phyloP scores from a whole-genome alignment of 805 yeast genomes.

The Spathaspora hagerdaliae region DNA sequence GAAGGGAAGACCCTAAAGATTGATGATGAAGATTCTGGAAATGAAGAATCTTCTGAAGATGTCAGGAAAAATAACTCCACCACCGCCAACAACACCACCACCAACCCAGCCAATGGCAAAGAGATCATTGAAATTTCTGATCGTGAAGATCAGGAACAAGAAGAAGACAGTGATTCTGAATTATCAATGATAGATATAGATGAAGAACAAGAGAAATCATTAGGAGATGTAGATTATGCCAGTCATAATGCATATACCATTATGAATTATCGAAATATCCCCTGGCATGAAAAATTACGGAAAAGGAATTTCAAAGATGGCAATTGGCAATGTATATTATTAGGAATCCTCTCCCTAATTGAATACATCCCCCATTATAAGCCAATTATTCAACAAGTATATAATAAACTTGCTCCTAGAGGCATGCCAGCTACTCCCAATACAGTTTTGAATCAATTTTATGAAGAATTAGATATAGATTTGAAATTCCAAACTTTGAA shows the following conservation, averaged over 20 bases:
- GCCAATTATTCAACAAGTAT: slow-evolving; percentile 46
- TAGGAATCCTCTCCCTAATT: slow-evolving; percentile 66
- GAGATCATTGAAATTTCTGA: slow-evolving; percentile 12
- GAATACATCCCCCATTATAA: slow-evolving; percentile 55
- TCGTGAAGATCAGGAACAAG: slow-evolving; percentile 11
- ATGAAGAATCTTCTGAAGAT: slow-evolving; percentile 20
- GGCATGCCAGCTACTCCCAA: slow-evolving; percentile 45
- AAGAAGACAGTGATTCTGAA: slow-evolving; percentile 1
- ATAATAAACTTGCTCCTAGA: slow-evolving; percentile 55
- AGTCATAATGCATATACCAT: slow-evolving; percentile 42
- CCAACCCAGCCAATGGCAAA: not conserved
- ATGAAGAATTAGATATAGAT: slow-evolving; percentile 44
- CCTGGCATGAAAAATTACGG: slow-evolving; percentile 78
- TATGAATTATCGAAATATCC: slow-evolving; percentile 52
- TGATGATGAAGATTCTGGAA: slow-evolving; percentile 21
- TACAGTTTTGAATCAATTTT: slow-evolving; percentile 53
- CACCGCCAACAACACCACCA: not conserved
- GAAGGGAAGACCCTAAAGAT: slow-evolving; percentile 17
- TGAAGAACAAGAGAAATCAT: slow-evolving; percentile 7
- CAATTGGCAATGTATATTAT: slow-evolving; percentile 73
- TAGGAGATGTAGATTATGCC: slow-evolving; percentile 10
- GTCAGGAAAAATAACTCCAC: slow-evolving; percentile 11
- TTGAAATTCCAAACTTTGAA: slow-evolving; percentile 56
- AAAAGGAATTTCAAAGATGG: slow-evolving; percentile 78
- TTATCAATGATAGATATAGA: not conserved